These are phyloP conservation scores for Pseudoscleropodium purum DNA, from an alignment of 225 moss, liverwort and hornwort species.

Conservation along the genomic window DNA sequence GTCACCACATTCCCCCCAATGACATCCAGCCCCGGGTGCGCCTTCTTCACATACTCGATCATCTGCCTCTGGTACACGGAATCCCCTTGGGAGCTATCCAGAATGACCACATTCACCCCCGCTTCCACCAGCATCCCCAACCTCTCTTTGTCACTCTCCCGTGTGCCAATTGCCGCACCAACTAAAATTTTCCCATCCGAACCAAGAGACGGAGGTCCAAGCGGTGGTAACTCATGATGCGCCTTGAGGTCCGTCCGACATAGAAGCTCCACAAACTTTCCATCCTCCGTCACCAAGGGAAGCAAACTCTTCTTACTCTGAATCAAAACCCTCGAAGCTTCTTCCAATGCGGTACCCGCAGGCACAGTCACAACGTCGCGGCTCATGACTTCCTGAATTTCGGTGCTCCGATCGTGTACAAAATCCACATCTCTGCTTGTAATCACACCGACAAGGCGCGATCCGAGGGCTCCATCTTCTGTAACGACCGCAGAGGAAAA, in stretches of 20 bases:
- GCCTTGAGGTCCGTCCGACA: neutral
- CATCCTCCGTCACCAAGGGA: neutral
- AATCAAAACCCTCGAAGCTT: neutral
- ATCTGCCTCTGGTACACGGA: neutral
- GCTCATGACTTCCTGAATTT: neutral
- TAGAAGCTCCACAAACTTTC: neutral
- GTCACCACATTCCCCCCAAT: neutral
- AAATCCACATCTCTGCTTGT: neutral
- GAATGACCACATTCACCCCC: neutral
- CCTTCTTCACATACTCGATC: neutral
- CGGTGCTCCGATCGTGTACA: neutral
- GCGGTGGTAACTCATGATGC: neutral
- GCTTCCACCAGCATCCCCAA: neutral
- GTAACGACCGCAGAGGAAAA: neutral
- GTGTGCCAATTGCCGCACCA: neutral
- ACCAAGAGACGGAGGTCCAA: neutral
- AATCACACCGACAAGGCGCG: neutral
- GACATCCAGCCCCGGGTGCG: neutral
- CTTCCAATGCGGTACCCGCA: neutral
- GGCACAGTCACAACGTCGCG: neutral
- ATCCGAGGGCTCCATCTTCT: neutral
- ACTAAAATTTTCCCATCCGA: neutral
- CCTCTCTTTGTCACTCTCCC: neutral
- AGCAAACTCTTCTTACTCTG: neutral
- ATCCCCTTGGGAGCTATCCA: neutral